A percentile compares a stretch with the other conserved stretches of the same genome.
phyloP scores from a whole-genome alignment of 345 rosid genomes.

The Lenwebbia sp. region DNA sequence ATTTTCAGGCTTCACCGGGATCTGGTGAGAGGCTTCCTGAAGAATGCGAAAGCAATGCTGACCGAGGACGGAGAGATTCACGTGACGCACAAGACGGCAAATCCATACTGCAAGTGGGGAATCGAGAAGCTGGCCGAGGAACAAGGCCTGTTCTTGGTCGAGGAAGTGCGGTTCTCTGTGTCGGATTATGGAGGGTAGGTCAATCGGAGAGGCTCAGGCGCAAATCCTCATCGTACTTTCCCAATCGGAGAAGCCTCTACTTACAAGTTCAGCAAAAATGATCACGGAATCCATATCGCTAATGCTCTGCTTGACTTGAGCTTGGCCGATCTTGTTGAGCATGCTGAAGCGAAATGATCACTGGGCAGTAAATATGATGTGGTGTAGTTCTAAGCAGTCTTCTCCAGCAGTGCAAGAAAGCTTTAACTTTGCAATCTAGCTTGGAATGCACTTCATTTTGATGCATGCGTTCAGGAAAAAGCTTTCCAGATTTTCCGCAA shows the following conservation, averaged over 20 bases:
- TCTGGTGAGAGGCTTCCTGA: no score
- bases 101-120: no score
- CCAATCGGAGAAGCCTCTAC: slow-evolving; percentile 25
- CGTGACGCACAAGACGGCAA: no score
- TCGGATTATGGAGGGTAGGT: slow-evolving; percentile 27
- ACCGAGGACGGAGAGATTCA: no score
- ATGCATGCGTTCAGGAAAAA: no score
- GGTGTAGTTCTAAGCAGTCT: not conserved
- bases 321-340: not conserved
- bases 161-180: not conserved
- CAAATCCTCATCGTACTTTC: slow-evolving; percentile 8
- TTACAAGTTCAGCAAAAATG: no score
- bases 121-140: not conserved
- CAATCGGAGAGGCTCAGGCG: slow-evolving; percentile 36
- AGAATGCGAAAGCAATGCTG: no score
- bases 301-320: not conserved
- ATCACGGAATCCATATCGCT: not conserved
- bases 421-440: not conserved
- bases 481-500: no score
- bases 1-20: no score
- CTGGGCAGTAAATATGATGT: not conserved
- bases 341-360: not conserved
- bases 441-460: not conserved
- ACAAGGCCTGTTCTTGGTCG: not conserved
- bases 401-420: not conserved